These are phyloP conservation scores for Fusarium cyanostomum DNA, from an alignment of 2,329 filamentous ascomycete genomes.

Conservation along the genomic window DNA sequence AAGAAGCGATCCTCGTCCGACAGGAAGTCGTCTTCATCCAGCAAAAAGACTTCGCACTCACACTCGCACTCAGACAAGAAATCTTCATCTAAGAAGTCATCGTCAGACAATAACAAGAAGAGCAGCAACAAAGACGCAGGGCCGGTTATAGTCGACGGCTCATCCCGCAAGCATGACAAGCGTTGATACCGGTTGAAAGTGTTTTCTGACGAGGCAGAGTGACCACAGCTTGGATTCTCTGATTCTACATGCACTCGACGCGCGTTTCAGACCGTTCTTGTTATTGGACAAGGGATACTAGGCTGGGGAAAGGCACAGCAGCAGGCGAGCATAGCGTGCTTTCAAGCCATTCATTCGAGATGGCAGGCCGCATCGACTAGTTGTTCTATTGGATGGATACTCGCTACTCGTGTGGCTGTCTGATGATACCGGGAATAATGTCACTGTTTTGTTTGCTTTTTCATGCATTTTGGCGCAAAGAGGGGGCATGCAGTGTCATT, in stretches of 20 bases:
- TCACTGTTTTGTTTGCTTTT: background rate
- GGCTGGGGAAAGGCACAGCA: background rate
- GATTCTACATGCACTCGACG: background rate
- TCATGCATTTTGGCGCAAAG: background rate
- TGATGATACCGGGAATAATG: background rate
- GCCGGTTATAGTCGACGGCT: constrained; percentile 34
- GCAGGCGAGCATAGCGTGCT: constrained; percentile 1
- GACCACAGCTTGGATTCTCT: background rate
- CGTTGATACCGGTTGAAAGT: background rate
- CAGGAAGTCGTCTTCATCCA: constrained; percentile 20
- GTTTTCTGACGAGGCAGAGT: background rate
- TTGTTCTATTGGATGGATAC: background rate
- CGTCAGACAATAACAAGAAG: constrained; percentile 13
- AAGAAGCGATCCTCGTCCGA: constrained; percentile 17
- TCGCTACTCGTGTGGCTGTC: background rate
- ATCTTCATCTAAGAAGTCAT: constrained; percentile 8
- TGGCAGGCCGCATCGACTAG: constrained; percentile 6
- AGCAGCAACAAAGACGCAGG: constrained; percentile 14
- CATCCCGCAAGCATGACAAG: constrained; percentile 21
- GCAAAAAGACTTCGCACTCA: constrained; percentile 11
- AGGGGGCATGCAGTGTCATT: too few relatives aligned
- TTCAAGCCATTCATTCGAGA: background rate
- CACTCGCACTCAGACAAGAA: constrained; percentile 23
- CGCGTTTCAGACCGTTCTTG: background rate
- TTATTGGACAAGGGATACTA: background rate